Evolutionary conservation across 805 yeast species (phyloP).

Genomic region (Saccharomycopsis lassenensis): DNA sequence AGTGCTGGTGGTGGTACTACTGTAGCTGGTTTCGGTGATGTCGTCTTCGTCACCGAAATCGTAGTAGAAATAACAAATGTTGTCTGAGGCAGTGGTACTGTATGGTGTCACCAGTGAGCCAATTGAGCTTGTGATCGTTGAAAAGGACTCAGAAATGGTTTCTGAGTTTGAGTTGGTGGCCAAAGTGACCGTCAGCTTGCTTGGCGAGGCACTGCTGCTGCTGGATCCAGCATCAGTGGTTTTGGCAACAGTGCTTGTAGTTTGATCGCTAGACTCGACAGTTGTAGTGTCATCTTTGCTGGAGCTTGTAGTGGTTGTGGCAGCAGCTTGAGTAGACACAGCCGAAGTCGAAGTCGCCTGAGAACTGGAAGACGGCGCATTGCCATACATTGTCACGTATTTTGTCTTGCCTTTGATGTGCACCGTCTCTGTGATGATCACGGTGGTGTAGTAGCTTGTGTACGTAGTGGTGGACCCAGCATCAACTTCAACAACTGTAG

Average conservation of each 20-base stretch:
- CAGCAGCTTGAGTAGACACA: background rate
- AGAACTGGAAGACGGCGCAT: slow-evolving; percentile 6
- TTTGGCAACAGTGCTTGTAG: slow-evolving; percentile 3
- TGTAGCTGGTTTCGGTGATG: slow-evolving; percentile 2
- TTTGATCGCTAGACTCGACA: background rate
- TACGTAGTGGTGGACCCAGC: slow-evolving; percentile 17
- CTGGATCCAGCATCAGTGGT: background rate
- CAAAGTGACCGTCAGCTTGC: background rate
- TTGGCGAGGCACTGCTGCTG: background rate
- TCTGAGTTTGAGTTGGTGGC: background rate
- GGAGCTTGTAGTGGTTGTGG: background rate
- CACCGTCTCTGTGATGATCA: slow-evolving; percentile 16
- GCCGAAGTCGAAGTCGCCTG: background rate
- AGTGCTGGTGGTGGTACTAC: slow-evolving; percentile 11
- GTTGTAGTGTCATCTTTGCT: background rate
- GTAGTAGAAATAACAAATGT: slow-evolving; percentile 15
- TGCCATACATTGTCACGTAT: slow-evolving; percentile 14
- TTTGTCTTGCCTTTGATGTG: slow-evolving; percentile 14
- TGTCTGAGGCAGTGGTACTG: slow-evolving; percentile 5
- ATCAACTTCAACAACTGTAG: slow-evolving; percentile 15
- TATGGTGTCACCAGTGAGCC: slow-evolving; percentile 8
- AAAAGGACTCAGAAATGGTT: slow-evolving; percentile 1
- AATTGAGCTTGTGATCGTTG: slow-evolving; percentile 9
- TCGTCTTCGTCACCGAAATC: slow-evolving; percentile 13
- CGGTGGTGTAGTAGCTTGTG: slow-evolving; percentile 18